Conservation (phyloP, 2,329 filamentous ascomycete genomes). For the Verticillium tricorpus region DNA sequence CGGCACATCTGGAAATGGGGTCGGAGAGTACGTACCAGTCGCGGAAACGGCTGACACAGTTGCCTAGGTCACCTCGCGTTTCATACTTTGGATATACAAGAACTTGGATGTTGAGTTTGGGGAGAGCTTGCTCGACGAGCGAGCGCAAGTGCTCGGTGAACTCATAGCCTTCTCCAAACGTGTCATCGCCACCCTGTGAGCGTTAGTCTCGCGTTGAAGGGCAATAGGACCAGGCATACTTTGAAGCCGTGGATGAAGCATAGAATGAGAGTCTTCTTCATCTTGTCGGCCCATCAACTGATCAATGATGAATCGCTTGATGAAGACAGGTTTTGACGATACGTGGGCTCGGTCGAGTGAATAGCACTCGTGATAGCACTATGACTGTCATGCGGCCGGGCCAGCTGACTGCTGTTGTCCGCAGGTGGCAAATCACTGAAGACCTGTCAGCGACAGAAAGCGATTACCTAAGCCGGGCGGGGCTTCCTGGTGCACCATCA, state of each 20-base stretch:
- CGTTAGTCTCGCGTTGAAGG: slow-evolving; percentile 5
- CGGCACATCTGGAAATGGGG: neutral
- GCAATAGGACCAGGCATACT: slow-evolving; percentile 31
- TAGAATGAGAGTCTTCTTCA: slow-evolving; percentile 66
- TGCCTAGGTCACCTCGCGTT: slow-evolving; percentile 70
- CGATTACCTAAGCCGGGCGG: neutral
- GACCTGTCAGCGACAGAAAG: neutral
- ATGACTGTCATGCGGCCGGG: too few species aligned
- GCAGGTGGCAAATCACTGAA: neutral
- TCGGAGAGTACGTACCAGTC: slow-evolving; percentile 55
- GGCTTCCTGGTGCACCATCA: too few species aligned
- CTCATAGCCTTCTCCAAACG: slow-evolving; percentile 60
- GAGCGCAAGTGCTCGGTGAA: slow-evolving; percentile 70
- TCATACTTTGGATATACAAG: slow-evolving; percentile 78
- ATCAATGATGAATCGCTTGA: neutral
- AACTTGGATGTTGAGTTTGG: slow-evolving; percentile 61
- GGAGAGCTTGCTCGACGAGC: slow-evolving; percentile 60
- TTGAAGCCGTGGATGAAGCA: slow-evolving; percentile 91
- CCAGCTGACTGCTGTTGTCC: too few species aligned
- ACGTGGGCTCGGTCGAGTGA: too few species aligned
- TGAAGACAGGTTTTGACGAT: neutral
- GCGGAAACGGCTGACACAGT: slow-evolving; percentile 68
- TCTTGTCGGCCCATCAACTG: neutral
- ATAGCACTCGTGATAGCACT: too few species aligned
- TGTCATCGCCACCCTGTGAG: slow-evolving; percentile 66